phyloP scores from a whole-genome alignment of 768 basidiomycete species.

The Obba rivulosa region DNA sequence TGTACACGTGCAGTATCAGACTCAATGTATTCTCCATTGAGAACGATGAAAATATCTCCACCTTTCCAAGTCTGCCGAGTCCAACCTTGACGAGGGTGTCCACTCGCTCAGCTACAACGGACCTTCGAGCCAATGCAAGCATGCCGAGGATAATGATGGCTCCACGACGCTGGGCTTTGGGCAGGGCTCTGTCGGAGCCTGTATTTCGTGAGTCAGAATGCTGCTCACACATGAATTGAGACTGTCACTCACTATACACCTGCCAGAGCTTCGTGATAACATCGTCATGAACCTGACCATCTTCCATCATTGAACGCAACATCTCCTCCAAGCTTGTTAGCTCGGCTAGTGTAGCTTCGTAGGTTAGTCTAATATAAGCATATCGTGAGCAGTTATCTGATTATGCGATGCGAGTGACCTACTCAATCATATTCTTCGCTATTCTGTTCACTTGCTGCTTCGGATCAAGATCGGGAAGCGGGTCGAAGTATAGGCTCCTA shows the following conservation, averaged over 20 bases:
- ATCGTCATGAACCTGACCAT: constrained; percentile 75
- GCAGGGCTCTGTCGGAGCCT: constrained; percentile 76
- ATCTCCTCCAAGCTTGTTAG: constrained; percentile 95
- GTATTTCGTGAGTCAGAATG: not conserved
- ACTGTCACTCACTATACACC: constrained; percentile 71
- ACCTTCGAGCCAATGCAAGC: constrained; percentile 80
- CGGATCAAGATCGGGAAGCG: constrained; percentile 62
- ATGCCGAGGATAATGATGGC: constrained; percentile 97
- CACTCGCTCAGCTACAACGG: constrained; percentile 75
- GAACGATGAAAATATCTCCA: constrained; percentile 23
- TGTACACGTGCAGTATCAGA: constrained; percentile 34
- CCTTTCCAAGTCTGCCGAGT: constrained; percentile 79
- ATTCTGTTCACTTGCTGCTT: constrained; percentile 90
- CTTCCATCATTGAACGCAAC: constrained; percentile 94
- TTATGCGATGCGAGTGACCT: constrained; percentile 18
- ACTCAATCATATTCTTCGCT: constrained; percentile 98
- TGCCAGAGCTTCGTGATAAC: constrained; percentile 93
- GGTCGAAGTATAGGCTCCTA: constrained; percentile 82
- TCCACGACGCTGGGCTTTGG: constrained; percentile 82
- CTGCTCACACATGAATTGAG: not conserved
- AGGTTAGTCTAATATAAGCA: constrained; percentile 65
- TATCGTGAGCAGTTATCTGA: not conserved
- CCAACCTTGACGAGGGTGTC: constrained; percentile 85
- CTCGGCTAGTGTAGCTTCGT: constrained; percentile 89
- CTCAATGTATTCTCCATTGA: not conserved